Evolutionary conservation across 306 rosid species (phyloP), one percentile per base, ranked within the genome.

Genomic region (Quercus variabilis): DNA sequence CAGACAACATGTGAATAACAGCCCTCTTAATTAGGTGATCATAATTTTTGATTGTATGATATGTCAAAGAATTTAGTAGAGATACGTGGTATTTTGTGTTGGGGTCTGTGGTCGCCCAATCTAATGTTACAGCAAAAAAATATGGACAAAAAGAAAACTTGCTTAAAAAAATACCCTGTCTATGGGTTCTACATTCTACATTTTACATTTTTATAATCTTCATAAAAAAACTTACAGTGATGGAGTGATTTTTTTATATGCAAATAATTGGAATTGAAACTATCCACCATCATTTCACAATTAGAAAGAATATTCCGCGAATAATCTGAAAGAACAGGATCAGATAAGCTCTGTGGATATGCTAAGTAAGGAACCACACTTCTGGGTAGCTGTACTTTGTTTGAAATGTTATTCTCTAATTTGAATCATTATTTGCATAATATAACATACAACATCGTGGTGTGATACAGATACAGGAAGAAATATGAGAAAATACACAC

Each of bases 401-500:
- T 15, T 56, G 25, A 63, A 55, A 62, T 75, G 43, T 31, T 20
- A 57, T 21, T 55, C 73, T 28, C 49, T 8, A 55, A 71, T 69
- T 7, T 62, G n/a, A 21, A 14, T 77, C 43, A 72, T 77, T 74
- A 74, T 19, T 35, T 75, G 51, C 38, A 18, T 51, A 11, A 30
- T 69, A 68, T 56, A 31, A 52, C 65, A 55, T 46, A 67, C 64
- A 41, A 30, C 26, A 76, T 51, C 79, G 62, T 73, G 78, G 49
- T 72, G n/a, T 76, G 20, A 23, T 83, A 87, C 87, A 94, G 98
- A 81, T 94, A 94, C 73, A 87, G 91, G 81, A 90, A 80, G 89
- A 94, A 85, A 77, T 94, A 92, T 69, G 79, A 75, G 65, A 85
- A 77, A 35, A 82, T 90, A 30, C 88, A 91, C 62, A 80, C 89